These are phyloP conservation scores for Aspergillus costaricaensis DNA, from an alignment of 2,329 filamentous ascomycete genomes.

Conservation along the genomic window DNA sequence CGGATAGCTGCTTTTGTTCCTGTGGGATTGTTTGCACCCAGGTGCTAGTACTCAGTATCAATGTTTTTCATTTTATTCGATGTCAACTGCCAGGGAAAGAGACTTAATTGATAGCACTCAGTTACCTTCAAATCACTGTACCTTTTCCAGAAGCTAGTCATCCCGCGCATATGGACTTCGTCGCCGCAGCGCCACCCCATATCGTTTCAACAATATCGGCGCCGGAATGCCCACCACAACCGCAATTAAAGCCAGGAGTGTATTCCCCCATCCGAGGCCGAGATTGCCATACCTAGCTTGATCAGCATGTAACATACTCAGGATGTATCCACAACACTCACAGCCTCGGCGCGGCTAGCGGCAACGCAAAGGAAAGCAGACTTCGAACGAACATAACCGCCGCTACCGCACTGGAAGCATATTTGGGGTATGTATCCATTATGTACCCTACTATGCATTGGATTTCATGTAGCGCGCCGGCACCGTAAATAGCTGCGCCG, in stretches of 20 bases:
- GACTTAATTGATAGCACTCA: too few relatives aligned
- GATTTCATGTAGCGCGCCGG: slow-evolving; percentile 45
- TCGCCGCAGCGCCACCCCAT: background rate
- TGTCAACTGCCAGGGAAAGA: too few relatives aligned
- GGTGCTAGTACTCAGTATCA: background rate
- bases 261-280: slow-evolving; percentile 5
- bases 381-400: slow-evolving; percentile 32
- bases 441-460: slow-evolving; percentile 47
- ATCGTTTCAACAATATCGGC: background rate
- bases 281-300: background rate
- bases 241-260: background rate
- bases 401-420: slow-evolving; percentile 40
- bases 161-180: background rate
- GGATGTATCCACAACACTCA: background rate
- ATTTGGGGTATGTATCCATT: slow-evolving; percentile 41
- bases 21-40: background rate
- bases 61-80: too few relatives aligned
- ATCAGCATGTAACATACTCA: background rate
- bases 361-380: slow-evolving; percentile 5
- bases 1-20: too few relatives aligned
- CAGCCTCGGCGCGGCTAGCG: slow-evolving; percentile 10
- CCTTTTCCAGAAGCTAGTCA: background rate
- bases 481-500: slow-evolving; percentile 52
- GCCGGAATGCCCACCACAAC: background rate
- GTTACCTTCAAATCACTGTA: too few relatives aligned